Evolutionary conservation across 148 eudicot species (phyloP).

Genomic region (Fagopyrum tataricum): DNA sequence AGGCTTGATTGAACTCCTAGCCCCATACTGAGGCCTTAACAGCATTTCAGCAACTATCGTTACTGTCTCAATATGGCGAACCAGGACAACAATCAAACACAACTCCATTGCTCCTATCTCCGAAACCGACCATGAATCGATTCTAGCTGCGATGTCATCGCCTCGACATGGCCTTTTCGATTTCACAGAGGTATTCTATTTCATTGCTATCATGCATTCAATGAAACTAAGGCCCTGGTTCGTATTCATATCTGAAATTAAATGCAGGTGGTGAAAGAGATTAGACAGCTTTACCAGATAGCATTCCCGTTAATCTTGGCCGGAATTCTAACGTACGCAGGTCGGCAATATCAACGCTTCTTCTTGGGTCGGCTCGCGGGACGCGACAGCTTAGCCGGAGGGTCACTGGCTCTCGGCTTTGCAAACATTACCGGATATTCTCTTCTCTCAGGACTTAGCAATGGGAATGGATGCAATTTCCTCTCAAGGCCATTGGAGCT

Average conservation of each 20-base stretch:
- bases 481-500: slow-evolving; percentile 75
- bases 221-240: too few relatives aligned
- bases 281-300: slow-evolving; percentile 39
- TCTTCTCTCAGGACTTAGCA: slow-evolving; percentile 52
- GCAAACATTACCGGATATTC: slow-evolving; percentile 85
- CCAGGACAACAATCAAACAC: neutral
- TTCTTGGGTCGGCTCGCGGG: slow-evolving; percentile 65
- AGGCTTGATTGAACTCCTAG: neutral
- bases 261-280: slow-evolving; percentile 44
- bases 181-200: neutral
- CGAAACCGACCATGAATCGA: neutral
- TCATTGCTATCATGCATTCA: slow-evolving; percentile 2
- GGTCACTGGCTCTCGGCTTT: slow-evolving; percentile 53
- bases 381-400: slow-evolving; percentile 55
- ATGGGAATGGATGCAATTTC: slow-evolving; percentile 77
- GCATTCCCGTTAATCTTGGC: slow-evolving; percentile 62
- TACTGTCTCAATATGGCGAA: neutral
- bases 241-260: too few relatives aligned
- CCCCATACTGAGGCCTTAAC: neutral
- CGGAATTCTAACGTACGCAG: slow-evolving; percentile 48
- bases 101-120: neutral
- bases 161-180: neutral
- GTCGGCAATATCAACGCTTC: slow-evolving; percentile 46
- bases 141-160: neutral
- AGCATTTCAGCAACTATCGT: neutral